Base-by-base conservation (phyloP, 148 eudicot genomes). In the Agrostemma githago region DNA sequence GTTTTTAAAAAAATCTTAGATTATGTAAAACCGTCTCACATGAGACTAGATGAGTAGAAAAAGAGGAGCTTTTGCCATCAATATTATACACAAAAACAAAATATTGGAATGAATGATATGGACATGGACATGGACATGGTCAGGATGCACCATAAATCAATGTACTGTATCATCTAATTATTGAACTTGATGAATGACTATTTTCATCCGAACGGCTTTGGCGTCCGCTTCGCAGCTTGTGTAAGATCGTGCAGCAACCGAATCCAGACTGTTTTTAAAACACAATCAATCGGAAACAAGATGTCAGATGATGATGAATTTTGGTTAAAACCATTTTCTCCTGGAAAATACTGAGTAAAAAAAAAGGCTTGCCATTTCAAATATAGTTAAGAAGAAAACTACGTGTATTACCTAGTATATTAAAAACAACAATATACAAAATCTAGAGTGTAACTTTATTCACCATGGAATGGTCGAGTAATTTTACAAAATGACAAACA, bases 131-230 rank as follows among this genome's bases (percentile, higher is more conserved):
- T 77, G 79, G 26, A 62, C 71, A 77, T 4, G 5, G 14, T 39
- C 65, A 77, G 8, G 5, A 6, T 39, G 39, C 65, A 53, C 14
- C 38, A 51, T 51, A 48, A 63, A 6, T 62, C 7, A 51, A 44
- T 19, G 58, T 34, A 21, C 77, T 19, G 58, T 34, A 40, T 80
- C 74, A 80, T 72, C 83, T 72, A 57, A 76, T 73, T 17, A 66
- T 72, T n/a, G 83, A 80, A 72, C 34, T 65, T 26, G 79, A 72
- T 9, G 83, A 68, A 51, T 76, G 79, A 66, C 83, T 80, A 51
- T 73, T 69, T 66, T 76, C 39, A 72, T 65, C 42, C n/a, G 8
- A 26, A 20, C 10, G 59, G 21, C 21, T 9, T 5, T 16, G 59
- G 21, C 21, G 16, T 5, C 38, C 61, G 17, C 58, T 72, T 3